Percentiles rank a stretch among this genome's conserved stretches.
Evolutionary conservation across 2,329 filamentous ascomycete species (phyloP).

Genomic region (Cyphellophora attinorum): DNA sequence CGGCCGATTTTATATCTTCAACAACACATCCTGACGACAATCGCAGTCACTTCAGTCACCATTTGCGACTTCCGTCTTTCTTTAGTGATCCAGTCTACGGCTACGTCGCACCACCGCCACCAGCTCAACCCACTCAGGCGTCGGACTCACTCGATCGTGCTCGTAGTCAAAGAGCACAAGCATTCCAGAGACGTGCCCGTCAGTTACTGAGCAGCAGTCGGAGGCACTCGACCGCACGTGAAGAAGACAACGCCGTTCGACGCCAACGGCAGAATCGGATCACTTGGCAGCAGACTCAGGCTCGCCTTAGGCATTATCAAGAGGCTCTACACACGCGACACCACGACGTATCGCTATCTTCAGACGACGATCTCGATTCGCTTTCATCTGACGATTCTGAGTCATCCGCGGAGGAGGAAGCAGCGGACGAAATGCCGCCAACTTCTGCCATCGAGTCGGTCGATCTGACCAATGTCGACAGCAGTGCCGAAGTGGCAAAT

Average conservation of each 20-base stretch:
- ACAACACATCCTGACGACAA: constrained; percentile 16
- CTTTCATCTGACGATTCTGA: too few species aligned
- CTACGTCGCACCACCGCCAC: neutral
- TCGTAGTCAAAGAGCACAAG: neutral
- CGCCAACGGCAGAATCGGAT: constrained; percentile 15
- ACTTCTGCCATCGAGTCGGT: constrained; percentile 33
- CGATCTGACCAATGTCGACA: constrained; percentile 39
- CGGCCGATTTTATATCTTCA: constrained; percentile 13
- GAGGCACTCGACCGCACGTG: constrained; percentile 6
- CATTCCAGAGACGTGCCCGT: constrained; percentile 3
- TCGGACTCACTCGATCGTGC: constrained; percentile 4
- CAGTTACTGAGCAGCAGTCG: constrained; percentile 1
- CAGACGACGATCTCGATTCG: too few species aligned
- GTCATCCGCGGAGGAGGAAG: too few species aligned
- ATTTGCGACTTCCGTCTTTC: constrained; percentile 7
- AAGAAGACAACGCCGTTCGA: constrained; percentile 10
- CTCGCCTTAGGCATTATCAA: constrained; percentile 4
- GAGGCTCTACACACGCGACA: neutral
- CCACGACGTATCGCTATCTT: neutral
- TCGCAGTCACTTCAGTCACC: constrained; percentile 3
- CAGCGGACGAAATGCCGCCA: too few species aligned
- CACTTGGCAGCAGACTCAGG: constrained; percentile 13
- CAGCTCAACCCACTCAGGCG: constrained; percentile 1
- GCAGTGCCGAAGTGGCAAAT: constrained; percentile 30
- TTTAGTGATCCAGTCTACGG: constrained; percentile 15